Conservation (phyloP, 2,329 filamentous ascomycete genomes). For the Emericellopsis cladophorae region DNA sequence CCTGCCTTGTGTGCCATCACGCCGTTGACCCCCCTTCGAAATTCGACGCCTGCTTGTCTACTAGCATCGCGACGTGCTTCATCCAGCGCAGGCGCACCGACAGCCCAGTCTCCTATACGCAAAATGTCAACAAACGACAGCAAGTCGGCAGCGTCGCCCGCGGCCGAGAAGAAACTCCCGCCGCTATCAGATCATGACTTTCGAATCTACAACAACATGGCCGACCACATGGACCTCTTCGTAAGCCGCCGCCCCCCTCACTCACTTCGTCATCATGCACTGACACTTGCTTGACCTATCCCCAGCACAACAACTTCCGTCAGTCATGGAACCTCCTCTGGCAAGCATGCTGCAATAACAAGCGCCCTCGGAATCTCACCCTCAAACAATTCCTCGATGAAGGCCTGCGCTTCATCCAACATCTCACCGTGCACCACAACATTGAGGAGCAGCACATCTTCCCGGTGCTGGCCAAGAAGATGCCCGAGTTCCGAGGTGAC, state of each 20-base stretch:
- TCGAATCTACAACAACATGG: conserved; percentile 56
- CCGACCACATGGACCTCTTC: conserved; percentile 64
- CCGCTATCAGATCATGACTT: conserved; percentile 57
- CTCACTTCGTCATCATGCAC: neutral
- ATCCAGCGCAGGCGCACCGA: neutral
- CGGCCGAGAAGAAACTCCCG: conserved; percentile 27
- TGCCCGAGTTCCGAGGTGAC: conserved; percentile 63
- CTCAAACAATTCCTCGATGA: conserved; percentile 55
- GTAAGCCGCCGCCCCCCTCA: conserved; percentile 25
- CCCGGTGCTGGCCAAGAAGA: conserved; percentile 60
- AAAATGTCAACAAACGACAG: neutral
- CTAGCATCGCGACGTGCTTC: neutral
- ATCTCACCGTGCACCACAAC: conserved; percentile 64
- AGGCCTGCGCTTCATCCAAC: conserved; percentile 56
- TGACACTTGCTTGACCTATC: neutral
- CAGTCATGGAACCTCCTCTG: conserved; percentile 60
- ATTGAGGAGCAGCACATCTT: conserved; percentile 80
- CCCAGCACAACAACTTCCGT: conserved; percentile 65
- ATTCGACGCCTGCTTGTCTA: too few relatives aligned
- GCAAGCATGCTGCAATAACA: conserved; percentile 44
- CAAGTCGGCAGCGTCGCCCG: neutral
- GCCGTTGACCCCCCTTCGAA: too few relatives aligned
- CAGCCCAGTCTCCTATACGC: neutral
- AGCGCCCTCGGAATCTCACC: conserved; percentile 50
- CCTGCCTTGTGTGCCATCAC: too few relatives aligned